Evolutionary conservation across 352 stramenopile genomes (phyloP), one percentile per base, ranked within the genome.

Genomic region (Phytophthora niederhauseri): DNA sequence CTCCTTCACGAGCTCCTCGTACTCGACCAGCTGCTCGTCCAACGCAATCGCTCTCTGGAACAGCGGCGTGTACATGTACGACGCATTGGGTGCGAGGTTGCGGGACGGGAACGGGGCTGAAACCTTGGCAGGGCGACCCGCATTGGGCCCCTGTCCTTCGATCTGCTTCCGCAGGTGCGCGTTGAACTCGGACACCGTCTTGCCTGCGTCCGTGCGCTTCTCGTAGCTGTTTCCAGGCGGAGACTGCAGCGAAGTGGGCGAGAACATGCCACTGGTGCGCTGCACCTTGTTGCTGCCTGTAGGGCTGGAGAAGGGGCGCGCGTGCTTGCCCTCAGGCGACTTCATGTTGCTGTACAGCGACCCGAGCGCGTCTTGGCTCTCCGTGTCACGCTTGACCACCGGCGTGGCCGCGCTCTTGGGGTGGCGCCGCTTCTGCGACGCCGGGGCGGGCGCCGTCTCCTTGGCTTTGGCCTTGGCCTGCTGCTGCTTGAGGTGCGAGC

Each of bases 51-150:
- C 87, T 49, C 87, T 81, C 26, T 95, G 77, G 57, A 92, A 92
- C 38, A 87, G 76, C 30, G 89, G 85, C 9, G 89, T 95, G 75
- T 95, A 96, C 89, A 96, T 96, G 70, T 92, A 96, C 53, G 77
- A 74, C 1, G 78, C 79, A 55, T 84, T 81, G 14, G 82, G 43
- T 46, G 76, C 60, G 49, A 91, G 68, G 60, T 94, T 94, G 19
- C 80, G 82, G 24, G 86, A 82, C 5, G 82, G 72, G 30, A 89
- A 94, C 0, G 83, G 81, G 7, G 67, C 58, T 1, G 52, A 62
- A 4, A 93, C 38, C 45, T 74, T 57, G 1, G 84, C 63, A 4
- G 59, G 62, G 0, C 48, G 43, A 26, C 65, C 66, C 5, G 30
- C 55, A 4, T 73, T 62, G 0, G 28, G 48, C 14, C 66, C 65